Evolutionary conservation across 108 stramenopile species (phyloP).

Genomic region (Mayamaea pseudoterrestris): DNA sequence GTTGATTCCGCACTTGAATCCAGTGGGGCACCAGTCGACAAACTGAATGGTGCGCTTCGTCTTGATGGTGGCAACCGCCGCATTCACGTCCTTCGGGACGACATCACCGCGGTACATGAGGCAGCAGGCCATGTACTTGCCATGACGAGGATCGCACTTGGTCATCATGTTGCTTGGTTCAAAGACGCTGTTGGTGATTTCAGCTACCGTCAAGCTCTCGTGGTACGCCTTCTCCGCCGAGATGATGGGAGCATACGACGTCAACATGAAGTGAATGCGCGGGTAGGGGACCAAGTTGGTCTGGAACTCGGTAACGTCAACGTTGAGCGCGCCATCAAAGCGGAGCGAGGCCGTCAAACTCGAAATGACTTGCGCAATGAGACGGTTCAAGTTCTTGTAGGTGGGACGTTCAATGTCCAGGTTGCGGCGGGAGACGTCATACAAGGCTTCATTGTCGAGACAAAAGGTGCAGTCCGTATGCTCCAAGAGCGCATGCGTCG

Average conservation of each 20-base stretch:
- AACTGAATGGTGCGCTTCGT: conserved; percentile 94
- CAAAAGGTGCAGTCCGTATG: conserved; percentile 93
- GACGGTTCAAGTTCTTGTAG: conserved; percentile 90
- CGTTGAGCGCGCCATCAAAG: conserved; percentile 93
- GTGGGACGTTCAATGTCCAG: conserved; percentile 88
- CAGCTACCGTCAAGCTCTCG: conserved; percentile 85
- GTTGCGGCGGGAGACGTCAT: conserved; percentile 92
- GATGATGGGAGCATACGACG: conserved; percentile 90
- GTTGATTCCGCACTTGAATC: conserved; percentile 99
- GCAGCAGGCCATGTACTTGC: conserved; percentile 99
- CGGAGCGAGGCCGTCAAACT: conserved; percentile 90
- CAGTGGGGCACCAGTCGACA: conserved; percentile 94
- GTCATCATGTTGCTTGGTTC: conserved; percentile 91
- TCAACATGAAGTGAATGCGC: conserved; percentile 92
- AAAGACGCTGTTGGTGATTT: conserved; percentile 92
- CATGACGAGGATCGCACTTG: conserved; percentile 95
- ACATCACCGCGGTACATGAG: conserved; percentile 95
- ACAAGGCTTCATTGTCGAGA: conserved; percentile 92
- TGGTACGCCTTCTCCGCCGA: conserved; percentile 88
- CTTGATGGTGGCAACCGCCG: conserved; percentile 89
- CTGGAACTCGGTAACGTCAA: conserved; percentile 94
- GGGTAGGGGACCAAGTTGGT: conserved; percentile 96
- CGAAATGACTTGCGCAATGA: conserved; percentile 90
- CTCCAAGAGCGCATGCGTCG: conserved; percentile 91
- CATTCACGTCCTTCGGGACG: conserved; percentile 91